Percentiles rank a stretch among this genome's conserved stretches.
Conservation (phyloP, 2,329 filamentous ascomycete genomes). For the Aspergillus sp. region DNA sequence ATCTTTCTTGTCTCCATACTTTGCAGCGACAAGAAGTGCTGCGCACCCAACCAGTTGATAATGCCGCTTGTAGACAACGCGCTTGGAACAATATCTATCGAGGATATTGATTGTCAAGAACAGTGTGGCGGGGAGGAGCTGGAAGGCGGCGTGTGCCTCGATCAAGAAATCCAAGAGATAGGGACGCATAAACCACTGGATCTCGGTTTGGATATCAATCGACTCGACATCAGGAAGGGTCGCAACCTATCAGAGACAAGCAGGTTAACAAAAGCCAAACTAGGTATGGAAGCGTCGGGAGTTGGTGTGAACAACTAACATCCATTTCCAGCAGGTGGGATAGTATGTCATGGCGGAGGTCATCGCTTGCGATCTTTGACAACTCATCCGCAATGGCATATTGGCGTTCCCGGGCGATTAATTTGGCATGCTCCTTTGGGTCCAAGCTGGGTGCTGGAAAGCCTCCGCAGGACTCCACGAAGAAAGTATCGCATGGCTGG, state of each 20-base stretch:
- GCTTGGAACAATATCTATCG: constrained; percentile 93
- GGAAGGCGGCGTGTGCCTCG: constrained; percentile 92
- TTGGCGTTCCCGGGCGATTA: constrained; percentile 72
- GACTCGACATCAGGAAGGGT: constrained; percentile 93
- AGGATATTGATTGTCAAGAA: constrained; percentile 95
- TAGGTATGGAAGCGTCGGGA: background rate
- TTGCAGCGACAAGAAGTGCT: constrained; percentile 89
- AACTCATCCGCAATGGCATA: constrained; percentile 83
- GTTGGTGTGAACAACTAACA: constrained; percentile 31
- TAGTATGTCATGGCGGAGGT: constrained; percentile 91
- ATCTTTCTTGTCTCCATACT: constrained; percentile 98
- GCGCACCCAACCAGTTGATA: constrained; percentile 97
- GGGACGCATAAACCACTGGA: constrained; percentile 98
- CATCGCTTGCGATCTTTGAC: constrained; percentile 72
- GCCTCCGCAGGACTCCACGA: constrained; percentile 53
- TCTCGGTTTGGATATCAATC: constrained; percentile 98
- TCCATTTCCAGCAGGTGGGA: constrained; percentile 95
- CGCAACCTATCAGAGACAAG: constrained; percentile 50
- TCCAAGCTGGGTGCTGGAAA: constrained; percentile 47
- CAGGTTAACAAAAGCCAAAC: constrained; percentile 1
- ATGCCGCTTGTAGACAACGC: constrained; percentile 97
- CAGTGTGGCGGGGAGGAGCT: constrained; percentile 84
- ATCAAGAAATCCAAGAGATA: constrained; percentile 97
- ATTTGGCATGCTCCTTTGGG: constrained; percentile 64
- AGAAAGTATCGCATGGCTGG: constrained; percentile 59